Base-by-base conservation (phyloP, 2,329 filamentous ascomycete genomes). In the Botrytis aclada region DNA sequence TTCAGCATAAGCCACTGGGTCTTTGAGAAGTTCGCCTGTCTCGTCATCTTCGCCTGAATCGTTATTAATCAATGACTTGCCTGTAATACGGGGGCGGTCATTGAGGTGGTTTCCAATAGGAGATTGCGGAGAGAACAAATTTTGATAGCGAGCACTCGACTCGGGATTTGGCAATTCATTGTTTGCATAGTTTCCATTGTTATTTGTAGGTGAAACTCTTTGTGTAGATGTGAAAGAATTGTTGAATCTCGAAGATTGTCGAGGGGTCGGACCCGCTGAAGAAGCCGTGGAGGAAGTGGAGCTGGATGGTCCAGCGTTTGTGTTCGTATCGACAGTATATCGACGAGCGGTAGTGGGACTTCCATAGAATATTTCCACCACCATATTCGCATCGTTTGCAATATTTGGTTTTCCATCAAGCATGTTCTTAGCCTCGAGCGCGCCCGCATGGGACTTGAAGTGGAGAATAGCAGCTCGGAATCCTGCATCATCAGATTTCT, bases 1-100 rank as follows among this genome's bases (percentile, higher is more conserved):
- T 78, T 95, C 91, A 16, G 92, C 93, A 79, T 90, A 94, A 14
- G 88, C 90, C 61, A 93, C 86, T 0, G 92, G 89, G 71, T 94
- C 90, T 73, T 91, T 91, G 63, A 94, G 84, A n/a, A 94, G 84
- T 77, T 90, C 87, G 47, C 86, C 88, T 3, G 92, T 92, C 79
- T 93, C 92, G 67, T 94, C 92, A 75, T 92, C 89, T 67, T 89
- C 88, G 41, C 88, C 89, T 25, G 87, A 86, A 78, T 91, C 88
- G 77, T 92, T 88, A 76, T 88, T 91, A 81, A 94, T 94, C 69
- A 94, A 84, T 4, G 89, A 88, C 81, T 93, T 94, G 77, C 92
- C 90, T 4, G 88, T 88, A 54, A 88, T 85, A 72, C 88, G 86
- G 25, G 85, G 83, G 67, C 86, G 85, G 74, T 90, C 89, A n/a